Evolutionary conservation across 2,329 filamentous ascomycete species (phyloP).

Genomic region (Fusarium domesticum): DNA sequence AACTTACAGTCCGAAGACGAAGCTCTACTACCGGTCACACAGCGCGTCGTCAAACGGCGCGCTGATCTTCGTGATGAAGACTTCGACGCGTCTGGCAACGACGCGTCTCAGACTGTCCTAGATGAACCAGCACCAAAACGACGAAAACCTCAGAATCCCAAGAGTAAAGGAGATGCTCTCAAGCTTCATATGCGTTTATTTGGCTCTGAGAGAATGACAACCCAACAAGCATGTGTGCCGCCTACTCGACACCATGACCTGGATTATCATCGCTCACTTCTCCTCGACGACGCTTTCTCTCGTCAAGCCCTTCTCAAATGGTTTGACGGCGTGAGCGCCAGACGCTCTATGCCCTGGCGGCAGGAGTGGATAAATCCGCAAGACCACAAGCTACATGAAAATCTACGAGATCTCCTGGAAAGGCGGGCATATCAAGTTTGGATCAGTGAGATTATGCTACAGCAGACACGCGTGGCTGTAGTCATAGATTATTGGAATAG

Average conservation of each 20-base stretch:
- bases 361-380: conserved; percentile 53
- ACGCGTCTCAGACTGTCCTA: conserved; percentile 19
- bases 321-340: conserved; percentile 48
- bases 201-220: conserved; percentile 2
- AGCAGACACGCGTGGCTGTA: conserved; percentile 61
- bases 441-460: conserved; percentile 66
- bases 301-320: conserved; percentile 44
- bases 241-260: conserved; percentile 34
- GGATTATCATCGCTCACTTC: conserved; percentile 49
- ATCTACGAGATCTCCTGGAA: conserved; percentile 45
- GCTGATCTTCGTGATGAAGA: conserved; percentile 13
- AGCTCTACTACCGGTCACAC: not conserved
- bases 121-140: conserved; percentile 22
- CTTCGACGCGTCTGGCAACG: conserved; percentile 22
- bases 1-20: conserved; percentile 18
- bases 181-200: conserved; percentile 20
- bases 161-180: conserved; percentile 7
- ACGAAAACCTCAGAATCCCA: conserved; percentile 19
- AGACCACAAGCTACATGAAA: conserved; percentile 23
- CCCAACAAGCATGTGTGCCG: conserved; percentile 12
- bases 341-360: conserved; percentile 58
- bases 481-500: conserved; percentile 62
- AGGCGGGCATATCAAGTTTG: conserved; percentile 62
- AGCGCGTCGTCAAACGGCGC: conserved; percentile 13
- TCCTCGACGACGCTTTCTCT: conserved; percentile 39